Evolutionary conservation across 2,329 filamentous ascomycete species (phyloP).

Genomic region (Cladosporium halotolerans): DNA sequence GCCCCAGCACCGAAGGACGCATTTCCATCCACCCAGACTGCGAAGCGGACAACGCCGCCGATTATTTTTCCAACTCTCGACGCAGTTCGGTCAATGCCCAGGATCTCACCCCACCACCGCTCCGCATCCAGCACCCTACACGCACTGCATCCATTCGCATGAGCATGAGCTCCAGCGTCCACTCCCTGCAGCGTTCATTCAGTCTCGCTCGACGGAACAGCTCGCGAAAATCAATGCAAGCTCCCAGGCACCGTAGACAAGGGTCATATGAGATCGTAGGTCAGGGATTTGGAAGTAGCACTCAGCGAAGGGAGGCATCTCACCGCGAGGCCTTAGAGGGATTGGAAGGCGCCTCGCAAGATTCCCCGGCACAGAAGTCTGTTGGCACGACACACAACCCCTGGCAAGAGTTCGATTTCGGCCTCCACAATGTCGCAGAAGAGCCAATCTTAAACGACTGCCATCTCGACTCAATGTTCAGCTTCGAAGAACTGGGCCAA

Average conservation of each 20-base stretch:
- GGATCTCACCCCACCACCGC: slow-evolving; percentile 17
- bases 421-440: slow-evolving; percentile 5
- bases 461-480: slow-evolving; percentile 16
- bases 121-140: slow-evolving; percentile 15
- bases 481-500: slow-evolving; percentile 10
- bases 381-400: background rate
- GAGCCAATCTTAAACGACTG: background rate
- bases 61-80: slow-evolving; percentile 26
- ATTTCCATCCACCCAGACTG: slow-evolving; percentile 42
- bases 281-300: slow-evolving; percentile 34
- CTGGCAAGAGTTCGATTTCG: slow-evolving; percentile 6
- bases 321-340: background rate
- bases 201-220: slow-evolving; percentile 22
- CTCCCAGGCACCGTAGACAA: slow-evolving; percentile 19
- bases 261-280: slow-evolving; percentile 34
- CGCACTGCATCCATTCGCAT: slow-evolving; percentile 33
- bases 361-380: background rate
- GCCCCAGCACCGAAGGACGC: slow-evolving; percentile 17
- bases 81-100: slow-evolving; percentile 17
- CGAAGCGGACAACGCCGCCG: slow-evolving; percentile 35
- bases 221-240: slow-evolving; percentile 13
- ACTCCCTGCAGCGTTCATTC: slow-evolving; percentile 23
- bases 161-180: slow-evolving; percentile 24
- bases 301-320: background rate
- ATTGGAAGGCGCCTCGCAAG: background rate